A percentile compares a stretch with the other conserved stretches of the same genome.
Conservation (phyloP, 1,139 yeast species). For the Geotrichum aggregatum region DNA sequence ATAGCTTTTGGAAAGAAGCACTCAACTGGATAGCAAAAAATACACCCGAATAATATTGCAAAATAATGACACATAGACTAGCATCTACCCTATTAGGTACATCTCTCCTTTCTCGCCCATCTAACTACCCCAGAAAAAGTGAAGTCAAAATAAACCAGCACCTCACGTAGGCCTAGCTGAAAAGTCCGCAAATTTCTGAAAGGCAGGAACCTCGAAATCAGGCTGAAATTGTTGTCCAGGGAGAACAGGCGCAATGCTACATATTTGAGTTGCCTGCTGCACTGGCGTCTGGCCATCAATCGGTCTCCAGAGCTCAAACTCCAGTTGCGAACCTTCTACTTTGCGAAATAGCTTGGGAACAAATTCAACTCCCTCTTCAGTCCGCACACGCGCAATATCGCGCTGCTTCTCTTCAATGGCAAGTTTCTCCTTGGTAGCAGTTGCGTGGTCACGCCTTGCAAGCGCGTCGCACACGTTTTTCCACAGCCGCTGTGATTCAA, state of each 20-base stretch:
- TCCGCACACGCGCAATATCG: constrained; percentile 61
- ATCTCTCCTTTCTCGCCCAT: too few species aligned
- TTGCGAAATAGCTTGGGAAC: constrained; percentile 70
- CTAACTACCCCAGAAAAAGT: too few species aligned
- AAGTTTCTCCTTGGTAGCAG: constrained; percentile 84
- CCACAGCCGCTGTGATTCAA: constrained; percentile 85
- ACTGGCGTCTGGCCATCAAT: constrained; percentile 46
- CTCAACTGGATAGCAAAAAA: not conserved
- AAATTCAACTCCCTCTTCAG: constrained; percentile 74
- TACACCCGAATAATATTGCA: not conserved
- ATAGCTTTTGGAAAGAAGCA: not conserved
- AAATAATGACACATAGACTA: not conserved
- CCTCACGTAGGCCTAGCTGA: too few species aligned
- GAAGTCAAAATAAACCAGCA: not conserved
- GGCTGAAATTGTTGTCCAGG: constrained; percentile 70
- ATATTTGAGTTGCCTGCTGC: constrained; percentile 52
- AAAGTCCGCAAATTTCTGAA: constrained; percentile 45
- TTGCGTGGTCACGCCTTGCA: constrained; percentile 65
- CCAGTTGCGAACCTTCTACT: constrained; percentile 41
- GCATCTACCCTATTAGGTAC: too few species aligned
- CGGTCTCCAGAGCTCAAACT: constrained; percentile 60
- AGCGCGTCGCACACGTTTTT: constrained; percentile 72
- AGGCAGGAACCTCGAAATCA: constrained; percentile 66
- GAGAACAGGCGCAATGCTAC: constrained; percentile 61
- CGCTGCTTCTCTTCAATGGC: constrained; percentile 84